Evolutionary conservation across 2,329 filamentous ascomycete species (phyloP), one percentile per base, ranked within the genome.

Genomic region (Sporothrix inflata): DNA sequence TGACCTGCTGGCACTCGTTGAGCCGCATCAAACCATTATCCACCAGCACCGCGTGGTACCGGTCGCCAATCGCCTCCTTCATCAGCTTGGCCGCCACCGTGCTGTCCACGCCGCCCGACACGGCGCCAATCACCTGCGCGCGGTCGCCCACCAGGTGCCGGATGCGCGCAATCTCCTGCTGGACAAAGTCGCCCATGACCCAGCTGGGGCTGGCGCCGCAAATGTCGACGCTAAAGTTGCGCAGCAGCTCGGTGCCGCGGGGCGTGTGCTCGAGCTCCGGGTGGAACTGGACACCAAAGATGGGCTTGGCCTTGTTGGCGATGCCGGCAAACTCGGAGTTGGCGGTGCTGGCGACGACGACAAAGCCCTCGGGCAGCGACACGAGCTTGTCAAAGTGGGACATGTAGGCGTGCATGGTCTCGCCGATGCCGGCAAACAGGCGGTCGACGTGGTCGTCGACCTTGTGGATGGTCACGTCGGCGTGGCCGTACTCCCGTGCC

Each of bases 201-300:
- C 95, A 98, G 79, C 93, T 88, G 73, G 89, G 87, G 73, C 86
- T 83, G 4, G 92, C 93, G 40, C 89, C 87, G 82, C 94, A 98
- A 75, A 98, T 97, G 24, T 88, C 85, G 73, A 97, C 86, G 14
- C 90, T 90, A 78, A 98, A 98, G 85, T 98, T 98, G 79, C 87
- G 83, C 60, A 98, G 85, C 5, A 97, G 79, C 38, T 91, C 84
- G 12, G 80, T 91, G 45, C 94, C 94, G 71, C 87, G 85, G 9
- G 88, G 86, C 0, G 92, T 94, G 27, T 76, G 75, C 67, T 73
- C 76, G 45, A 97, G 87, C 80, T 98, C 94, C 0, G 94, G 94
- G 81, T 97, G 94, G 81, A 97, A 95, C 79, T 98, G 94, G 63
- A 97, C 88, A 71, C 86, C 92, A 78, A 89, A 97, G 76, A 92